A percentile compares a stretch with the other conserved stretches of the same genome.
Evolutionary conservation across 805 yeast genomes (phyloP).

Genomic region (Starmera amethionina): DNA sequence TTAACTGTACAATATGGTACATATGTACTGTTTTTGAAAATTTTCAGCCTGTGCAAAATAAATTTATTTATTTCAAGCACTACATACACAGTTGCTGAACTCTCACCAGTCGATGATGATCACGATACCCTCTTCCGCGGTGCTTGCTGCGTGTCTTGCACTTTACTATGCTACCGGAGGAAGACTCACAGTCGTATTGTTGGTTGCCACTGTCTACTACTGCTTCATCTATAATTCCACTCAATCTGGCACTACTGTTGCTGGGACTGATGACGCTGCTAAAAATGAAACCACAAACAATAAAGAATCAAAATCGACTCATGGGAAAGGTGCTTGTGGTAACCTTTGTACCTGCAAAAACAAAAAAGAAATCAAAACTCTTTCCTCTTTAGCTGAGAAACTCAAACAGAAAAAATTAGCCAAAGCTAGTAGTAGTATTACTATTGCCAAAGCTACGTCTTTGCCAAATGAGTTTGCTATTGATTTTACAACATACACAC

Average conservation of each 20-base stretch:
- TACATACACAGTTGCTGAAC: too few relatives aligned
- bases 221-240: slow-evolving; percentile 10
- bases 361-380: slow-evolving; percentile 14
- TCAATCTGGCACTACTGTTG: neutral
- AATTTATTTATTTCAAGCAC: too few relatives aligned
- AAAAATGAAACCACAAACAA: neutral
- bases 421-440: slow-evolving; percentile 2
- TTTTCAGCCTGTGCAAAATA: too few relatives aligned
- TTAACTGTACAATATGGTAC: too few relatives aligned
- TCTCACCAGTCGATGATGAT: neutral
- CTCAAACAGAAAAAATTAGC: slow-evolving; percentile 8
- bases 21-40: too few relatives aligned
- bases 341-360: slow-evolving; percentile 21
- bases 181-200: slow-evolving; percentile 23
- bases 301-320: slow-evolving; percentile 8
- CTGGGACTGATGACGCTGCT: neutral
- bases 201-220: slow-evolving; percentile 16
- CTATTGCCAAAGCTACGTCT: slow-evolving; percentile 1
- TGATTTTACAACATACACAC: too few relatives aligned
- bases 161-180: slow-evolving; percentile 24
- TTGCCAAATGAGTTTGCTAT: neutral
- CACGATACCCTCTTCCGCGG: slow-evolving; percentile 6
- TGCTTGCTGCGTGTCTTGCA: slow-evolving; percentile 3
- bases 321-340: slow-evolving; percentile 21
- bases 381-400: slow-evolving; percentile 12